phyloP scores from a whole-genome alignment of 176 grass and related monocot species.

The Triticum monococcum region DNA sequence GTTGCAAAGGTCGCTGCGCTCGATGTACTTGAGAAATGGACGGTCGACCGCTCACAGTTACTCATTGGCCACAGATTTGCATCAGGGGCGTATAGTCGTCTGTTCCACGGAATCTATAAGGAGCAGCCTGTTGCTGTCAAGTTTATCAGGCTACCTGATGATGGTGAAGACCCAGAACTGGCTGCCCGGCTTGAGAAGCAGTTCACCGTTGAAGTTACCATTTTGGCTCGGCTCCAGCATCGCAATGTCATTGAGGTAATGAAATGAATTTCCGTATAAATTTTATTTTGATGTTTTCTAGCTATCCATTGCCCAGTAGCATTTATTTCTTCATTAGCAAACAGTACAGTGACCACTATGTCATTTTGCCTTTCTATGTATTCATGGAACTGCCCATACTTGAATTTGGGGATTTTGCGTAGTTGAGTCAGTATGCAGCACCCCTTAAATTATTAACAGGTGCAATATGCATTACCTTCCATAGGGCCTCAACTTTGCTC shows the following conservation, averaged over 20 bases:
- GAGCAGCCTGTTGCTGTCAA: slow-evolving; percentile 82
- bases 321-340: neutral
- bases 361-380: neutral
- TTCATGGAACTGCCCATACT: slow-evolving; percentile 9
- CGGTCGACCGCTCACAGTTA: slow-evolving; percentile 64
- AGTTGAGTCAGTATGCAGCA: slow-evolving; percentile 7
- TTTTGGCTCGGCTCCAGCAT: slow-evolving; percentile 81
- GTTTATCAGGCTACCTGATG: slow-evolving; percentile 84
- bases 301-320: neutral
- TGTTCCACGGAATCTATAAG: slow-evolving; percentile 87
- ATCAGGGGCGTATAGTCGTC: slow-evolving; percentile 72
- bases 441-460: neutral
- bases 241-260: slow-evolving; percentile 86
- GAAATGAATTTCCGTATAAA: neutral
- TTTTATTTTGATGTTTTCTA: neutral
- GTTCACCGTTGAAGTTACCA: slow-evolving; percentile 80
- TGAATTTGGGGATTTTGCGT: neutral
- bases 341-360: neutral
- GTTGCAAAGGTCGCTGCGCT: slow-evolving; percentile 52
- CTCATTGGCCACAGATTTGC: slow-evolving; percentile 80
- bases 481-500: neutral
- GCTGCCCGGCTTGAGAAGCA: slow-evolving; percentile 75
- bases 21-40: slow-evolving; percentile 67
- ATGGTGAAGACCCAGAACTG: slow-evolving; percentile 67
- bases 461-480: neutral